Conservation (phyloP, 2,329 filamentous ascomycete species). For the Trichoderma breve region DNA sequence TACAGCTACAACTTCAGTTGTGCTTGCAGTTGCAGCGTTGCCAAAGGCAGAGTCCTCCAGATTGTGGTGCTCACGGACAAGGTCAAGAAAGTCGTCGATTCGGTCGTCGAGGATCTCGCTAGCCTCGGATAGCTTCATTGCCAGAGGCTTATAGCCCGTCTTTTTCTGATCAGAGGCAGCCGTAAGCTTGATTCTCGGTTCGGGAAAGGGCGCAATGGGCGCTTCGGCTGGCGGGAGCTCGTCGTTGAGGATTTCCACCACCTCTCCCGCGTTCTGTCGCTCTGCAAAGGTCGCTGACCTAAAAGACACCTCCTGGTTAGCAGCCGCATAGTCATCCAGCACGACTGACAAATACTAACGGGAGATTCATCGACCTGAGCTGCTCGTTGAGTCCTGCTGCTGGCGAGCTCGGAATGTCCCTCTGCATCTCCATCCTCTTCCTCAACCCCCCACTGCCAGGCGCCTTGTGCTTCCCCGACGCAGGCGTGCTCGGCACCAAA, state of each 20-base stretch:
- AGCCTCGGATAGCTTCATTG: constrained; percentile 89
- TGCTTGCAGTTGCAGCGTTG: constrained; percentile 80
- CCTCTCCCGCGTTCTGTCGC: constrained; percentile 74
- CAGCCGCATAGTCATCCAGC: not conserved
- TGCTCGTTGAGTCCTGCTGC: constrained; percentile 35
- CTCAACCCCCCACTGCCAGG: constrained; percentile 32
- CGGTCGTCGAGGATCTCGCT: constrained; percentile 93
- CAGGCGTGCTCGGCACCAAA: constrained; percentile 63
- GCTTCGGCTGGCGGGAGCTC: constrained; percentile 66
- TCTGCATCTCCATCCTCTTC: constrained; percentile 34
- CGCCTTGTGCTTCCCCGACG: constrained; percentile 39
- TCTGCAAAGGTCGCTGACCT: constrained; percentile 60
- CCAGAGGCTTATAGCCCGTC: constrained; percentile 85
- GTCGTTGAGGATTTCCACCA: constrained; percentile 78
- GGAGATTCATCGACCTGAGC: constrained; percentile 32
- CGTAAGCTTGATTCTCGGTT: constrained; percentile 78
- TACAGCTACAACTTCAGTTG: constrained; percentile 82
- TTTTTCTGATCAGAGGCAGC: constrained; percentile 88
- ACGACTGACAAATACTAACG: constrained; percentile 26
- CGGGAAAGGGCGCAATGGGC: constrained; percentile 68
- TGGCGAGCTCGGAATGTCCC: constrained; percentile 33
- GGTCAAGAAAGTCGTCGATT: constrained; percentile 82
- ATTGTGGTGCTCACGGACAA: constrained; percentile 71
- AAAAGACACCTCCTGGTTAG: not conserved
- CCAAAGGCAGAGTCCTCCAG: constrained; percentile 81